phyloP scores from a whole-genome alignment of 768 basidiomycete species.

The Hypsizygus marmoreus region DNA sequence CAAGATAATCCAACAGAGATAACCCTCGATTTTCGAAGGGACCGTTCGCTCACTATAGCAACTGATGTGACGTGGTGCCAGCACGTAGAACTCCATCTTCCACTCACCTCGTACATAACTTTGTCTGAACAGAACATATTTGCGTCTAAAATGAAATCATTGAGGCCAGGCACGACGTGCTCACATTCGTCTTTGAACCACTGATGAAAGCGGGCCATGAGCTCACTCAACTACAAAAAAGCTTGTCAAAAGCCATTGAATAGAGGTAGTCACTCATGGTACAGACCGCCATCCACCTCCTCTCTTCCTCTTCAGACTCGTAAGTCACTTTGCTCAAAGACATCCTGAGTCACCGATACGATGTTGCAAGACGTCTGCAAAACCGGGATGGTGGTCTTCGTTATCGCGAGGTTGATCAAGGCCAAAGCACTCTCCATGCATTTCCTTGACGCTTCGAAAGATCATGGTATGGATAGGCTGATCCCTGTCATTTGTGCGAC shows the following conservation, averaged over 20 bases:
- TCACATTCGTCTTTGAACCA: conserved; percentile 42
- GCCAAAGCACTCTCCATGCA: too few species aligned
- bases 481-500: too few species aligned
- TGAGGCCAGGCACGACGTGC: not conserved
- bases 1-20: conserved; percentile 41
- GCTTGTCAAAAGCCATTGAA: not conserved
- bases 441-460: too few species aligned
- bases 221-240: conserved; percentile 25
- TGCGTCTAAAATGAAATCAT: not conserved
- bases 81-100: not conserved
- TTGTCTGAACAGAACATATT: not conserved
- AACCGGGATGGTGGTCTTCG: not conserved
- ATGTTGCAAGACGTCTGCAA: not conserved
- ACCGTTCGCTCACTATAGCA: conserved; percentile 49
- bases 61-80: not conserved
- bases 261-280: not conserved
- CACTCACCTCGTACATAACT: conserved; percentile 5
- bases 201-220: conserved; percentile 40
- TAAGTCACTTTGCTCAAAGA: not conserved
- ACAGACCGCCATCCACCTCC: conserved; percentile 24
- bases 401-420: not conserved
- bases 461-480: too few species aligned
- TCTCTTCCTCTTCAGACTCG: conserved; percentile 22
- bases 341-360: not conserved
- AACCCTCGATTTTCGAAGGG: conserved; percentile 44